These are phyloP conservation scores for Wallacemonas sp. DNA, from an alignment of 208 protist species.

Conservation along the genomic window DNA sequence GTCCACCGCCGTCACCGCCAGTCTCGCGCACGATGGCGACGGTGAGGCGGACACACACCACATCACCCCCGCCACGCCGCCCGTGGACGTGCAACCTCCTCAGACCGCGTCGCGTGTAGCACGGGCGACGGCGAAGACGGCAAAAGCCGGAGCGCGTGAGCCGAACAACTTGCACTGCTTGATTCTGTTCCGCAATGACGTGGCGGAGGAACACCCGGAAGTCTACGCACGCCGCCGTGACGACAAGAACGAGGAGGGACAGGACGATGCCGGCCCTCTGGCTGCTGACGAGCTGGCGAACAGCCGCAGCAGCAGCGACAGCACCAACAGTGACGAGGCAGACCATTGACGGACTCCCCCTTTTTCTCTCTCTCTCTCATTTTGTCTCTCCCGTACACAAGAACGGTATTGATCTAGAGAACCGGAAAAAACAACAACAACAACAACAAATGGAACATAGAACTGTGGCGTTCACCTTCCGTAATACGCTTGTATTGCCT, in stretches of 20 bases:
- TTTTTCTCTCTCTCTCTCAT: neutral
- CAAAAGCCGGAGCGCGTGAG: slow-evolving; percentile 11
- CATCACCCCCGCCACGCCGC: neutral
- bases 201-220: slow-evolving; percentile 57
- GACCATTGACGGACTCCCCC: too few species aligned
- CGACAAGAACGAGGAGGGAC: neutral
- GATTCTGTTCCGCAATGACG: slow-evolving; percentile 83
- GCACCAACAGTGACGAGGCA: slow-evolving; percentile 21
- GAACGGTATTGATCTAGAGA: too few species aligned
- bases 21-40: neutral
- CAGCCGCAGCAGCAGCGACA: slow-evolving; percentile 12
- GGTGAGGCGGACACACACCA: slow-evolving; percentile 1
- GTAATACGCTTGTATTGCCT: too few species aligned
- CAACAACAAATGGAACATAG: slow-evolving; percentile 2
- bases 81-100: neutral
- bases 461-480: too few species aligned
- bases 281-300: neutral
- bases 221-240: slow-evolving; percentile 48
- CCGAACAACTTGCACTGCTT: slow-evolving; percentile 85
- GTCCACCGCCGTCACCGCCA: neutral
- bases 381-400: neutral
- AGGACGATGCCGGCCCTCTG: neutral
- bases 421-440: too few species aligned
- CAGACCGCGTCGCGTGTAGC: neutral
- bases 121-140: neutral